Percentiles rank a stretch among this genome's conserved stretches.
These are phyloP conservation scores for Trichoderma erinaceum DNA, from an alignment of 495 filamentous ascomycete species.

Conservation along the genomic window DNA sequence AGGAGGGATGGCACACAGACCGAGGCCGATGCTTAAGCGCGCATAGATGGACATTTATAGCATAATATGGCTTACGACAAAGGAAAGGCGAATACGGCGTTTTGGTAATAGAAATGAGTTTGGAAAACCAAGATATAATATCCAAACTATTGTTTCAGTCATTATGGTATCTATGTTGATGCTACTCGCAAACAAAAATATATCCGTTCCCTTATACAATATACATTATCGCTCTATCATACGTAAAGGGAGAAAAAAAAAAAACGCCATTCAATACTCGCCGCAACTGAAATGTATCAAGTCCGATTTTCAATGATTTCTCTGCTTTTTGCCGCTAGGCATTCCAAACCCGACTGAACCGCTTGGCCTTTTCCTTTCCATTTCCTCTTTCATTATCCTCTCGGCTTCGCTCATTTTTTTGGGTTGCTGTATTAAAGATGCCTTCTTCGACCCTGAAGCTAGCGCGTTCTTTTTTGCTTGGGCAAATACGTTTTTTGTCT, in stretches of 20 bases:
- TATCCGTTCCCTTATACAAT: background rate
- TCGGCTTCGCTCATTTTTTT: conserved; percentile 88
- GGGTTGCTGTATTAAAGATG: conserved; percentile 43
- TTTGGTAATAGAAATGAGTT: background rate
- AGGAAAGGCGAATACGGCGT: conserved; percentile 7
- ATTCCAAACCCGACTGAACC: conserved; percentile 34
- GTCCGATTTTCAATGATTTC: conserved; percentile 22
- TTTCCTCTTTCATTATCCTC: conserved; percentile 82
- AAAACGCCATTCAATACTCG: conserved; percentile 14
- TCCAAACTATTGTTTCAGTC: background rate
- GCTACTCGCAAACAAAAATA: background rate
- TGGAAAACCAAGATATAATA: background rate
- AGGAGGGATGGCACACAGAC: conserved; percentile 15
- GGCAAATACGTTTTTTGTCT: conserved; percentile 83
- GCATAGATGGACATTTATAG: background rate
- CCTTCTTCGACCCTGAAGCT: conserved; percentile 52
- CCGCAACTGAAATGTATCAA: background rate
- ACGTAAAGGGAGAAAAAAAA: background rate
- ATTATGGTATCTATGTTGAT: conserved; percentile 9
- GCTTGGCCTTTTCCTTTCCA: conserved; percentile 61
- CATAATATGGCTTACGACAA: background rate
- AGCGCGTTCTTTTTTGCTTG: conserved; percentile 60
- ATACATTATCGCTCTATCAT: background rate
- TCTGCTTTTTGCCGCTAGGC: conserved; percentile 36
- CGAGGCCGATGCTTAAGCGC: background rate